Base-by-base conservation (phyloP, 352 stramenopile genomes). In the Phytophthora aleatoria region DNA sequence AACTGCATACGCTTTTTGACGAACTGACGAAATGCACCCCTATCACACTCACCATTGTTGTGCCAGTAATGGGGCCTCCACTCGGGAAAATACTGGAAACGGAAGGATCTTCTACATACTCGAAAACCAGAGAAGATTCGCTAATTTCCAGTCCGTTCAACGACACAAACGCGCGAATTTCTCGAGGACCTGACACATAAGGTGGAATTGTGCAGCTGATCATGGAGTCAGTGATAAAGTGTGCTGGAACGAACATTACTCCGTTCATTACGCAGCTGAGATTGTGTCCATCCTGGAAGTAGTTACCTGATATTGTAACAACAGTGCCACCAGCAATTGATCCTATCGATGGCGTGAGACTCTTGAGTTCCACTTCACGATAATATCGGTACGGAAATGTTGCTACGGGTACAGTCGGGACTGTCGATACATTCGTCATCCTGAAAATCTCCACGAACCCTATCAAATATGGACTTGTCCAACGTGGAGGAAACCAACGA, bases 141-240 rank as follows among this genome's bases (percentile, higher is more conserved):
- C 64, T 78, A 16, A 70, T 44, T 42, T 83, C 71, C 20, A 76
- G 48, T 20, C 71, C 71, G 50, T 83, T 79, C 4, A 83, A 54
- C 3, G 64, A 74, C 8, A 79, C 60, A n/a, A 63, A 70, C 10
- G 79, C 45, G 15, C 30, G 30, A 39, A 79, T 43, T 20, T 59
- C 57, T 31, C 45, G 57, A 7, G 52, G 16, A n/a, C 59, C 57
- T 0, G 50, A 64, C 3, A 42, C 33, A 55, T 59, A 63, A 33
- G 61, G 41, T 6, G 73, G 73, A 5, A 71, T 64, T 38, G 16
- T 59, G 24, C 69, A 81, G 11, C 55, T 60, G n/a, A 82, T 44
- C 53, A 72, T 73, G 2, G 60, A 48, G 7, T 73, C 52, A 53
- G 36, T 73, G 31, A 79, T 57, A 39, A 79, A 78, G 27, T 67